Base-by-base conservation (phyloP, 1,139 yeast genomes). In the Saccharomyces hybrid region DNA sequence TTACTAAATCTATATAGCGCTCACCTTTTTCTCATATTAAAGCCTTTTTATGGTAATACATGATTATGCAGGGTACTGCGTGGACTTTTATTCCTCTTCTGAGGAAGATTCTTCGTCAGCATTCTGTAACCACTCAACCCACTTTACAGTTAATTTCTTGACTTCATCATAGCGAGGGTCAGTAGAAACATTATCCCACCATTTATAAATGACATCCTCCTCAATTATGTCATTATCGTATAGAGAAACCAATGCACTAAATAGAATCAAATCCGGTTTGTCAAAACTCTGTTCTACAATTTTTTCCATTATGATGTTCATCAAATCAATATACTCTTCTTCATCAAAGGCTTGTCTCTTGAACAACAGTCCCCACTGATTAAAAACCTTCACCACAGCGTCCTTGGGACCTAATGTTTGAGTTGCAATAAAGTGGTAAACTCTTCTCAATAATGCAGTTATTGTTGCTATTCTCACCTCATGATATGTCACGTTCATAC, bases 401-500 rank as follows among this genome's bases (percentile, higher is more conserved):
- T 81, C 86, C 66, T 86, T 86, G 47, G 84, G 83, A 49, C 80
- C 82, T 61, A 88, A 74, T 0, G 96, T 88, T 55, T 79, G 88
- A 0, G 95, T 87, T 46, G 84, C 78, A 48, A 89, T 79, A 65
- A 86, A 86, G 62, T 87, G 88, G 54, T 80, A 77, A 23, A 88
- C 80, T 65, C 95, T 79, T 51, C 76, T 75, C 49, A 89, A 66
- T 64, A 93, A 76, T 0, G 97, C 95, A 49, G 78, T 77, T 42
- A 84, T 76, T 0, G 97, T 89, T 5, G 96, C 96, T 42, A 75
- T 72, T 68, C 98, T 81, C 13, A 93, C 97, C 67, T 91, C 97
- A 65, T 88, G 95, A 70, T 93, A 93, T 0, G 95, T 80, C 13
- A 90, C 98, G 69, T 93, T 90, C 93, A 91, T 86, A 61, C 97